Evolutionary conservation across 768 basidiomycete genomes (phyloP), one percentile per base, ranked within the genome.

Genomic region (Rubroboletus satanas): DNA sequence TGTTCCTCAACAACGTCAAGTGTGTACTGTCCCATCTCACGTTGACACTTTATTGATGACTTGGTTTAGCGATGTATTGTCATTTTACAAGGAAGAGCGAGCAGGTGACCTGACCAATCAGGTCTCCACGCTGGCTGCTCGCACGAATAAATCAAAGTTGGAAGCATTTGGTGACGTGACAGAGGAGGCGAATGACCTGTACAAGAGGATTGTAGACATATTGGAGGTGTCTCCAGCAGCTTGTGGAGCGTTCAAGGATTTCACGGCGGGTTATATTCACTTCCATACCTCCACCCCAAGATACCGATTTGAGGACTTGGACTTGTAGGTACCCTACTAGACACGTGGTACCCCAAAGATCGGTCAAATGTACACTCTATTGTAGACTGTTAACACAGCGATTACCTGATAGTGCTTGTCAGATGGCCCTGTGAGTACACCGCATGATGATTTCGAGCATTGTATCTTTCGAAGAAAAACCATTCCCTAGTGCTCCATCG

Each of bases 221-320:
- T 48, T 70, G 46, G 55, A 49, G 35, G 49, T 31, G 17, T 62
- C 54, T 35, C 47, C 45, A 7, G 58, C 51, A 9, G 63, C 59
- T 12, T 60, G 56, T 31, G 51, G 65, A 17, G 56, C 59, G 0
- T 69, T 64, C 10, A 45, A 28, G 15, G 5, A 11, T 2, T 69
- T 54, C 33, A 52, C 52, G 3, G 55, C 52, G 7, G 67, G 70
- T 35, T 72, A 64, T 46, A 50, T 69, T 37, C 37, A 45, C 6
- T 73, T 67, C 21, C 71, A 73, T 50, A 62, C 66, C 3, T 66
- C 71, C 0, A 37, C 35, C 1, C 5, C n/a, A n/a, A 62, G 71
- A 14, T 73, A 73, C 35, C 56, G 23, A 10, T 41, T 71, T 10
- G 55, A 49, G 17, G 70, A 70, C 31, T 56, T 63, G 51, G 28